phyloP scores from a whole-genome alignment of 2,329 filamentous ascomycete species.

The Xylaria sp. region DNA sequence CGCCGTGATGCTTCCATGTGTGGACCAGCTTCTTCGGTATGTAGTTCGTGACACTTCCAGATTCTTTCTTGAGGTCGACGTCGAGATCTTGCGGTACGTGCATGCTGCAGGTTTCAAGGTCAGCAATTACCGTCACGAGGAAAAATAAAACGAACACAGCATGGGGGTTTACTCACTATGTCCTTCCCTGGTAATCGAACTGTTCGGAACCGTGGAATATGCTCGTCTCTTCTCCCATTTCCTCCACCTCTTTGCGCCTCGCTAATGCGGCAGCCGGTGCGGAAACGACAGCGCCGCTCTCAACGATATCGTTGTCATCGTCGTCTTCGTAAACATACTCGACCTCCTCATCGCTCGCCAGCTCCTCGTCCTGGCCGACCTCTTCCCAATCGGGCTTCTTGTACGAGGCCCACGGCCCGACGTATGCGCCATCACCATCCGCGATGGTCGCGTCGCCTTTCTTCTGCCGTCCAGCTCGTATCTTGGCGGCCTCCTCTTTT shows the following conservation, averaged over 20 bases:
- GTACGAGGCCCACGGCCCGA: constrained; percentile 95
- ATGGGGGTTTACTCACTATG: constrained; percentile 64
- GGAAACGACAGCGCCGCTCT: constrained; percentile 69
- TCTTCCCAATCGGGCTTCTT: constrained; percentile 77
- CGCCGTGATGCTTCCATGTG: constrained; percentile 84
- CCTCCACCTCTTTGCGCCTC: constrained; percentile 67
- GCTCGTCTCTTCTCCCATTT: constrained; percentile 78
- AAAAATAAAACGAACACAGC: neutral
- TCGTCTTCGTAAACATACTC: constrained; percentile 82
- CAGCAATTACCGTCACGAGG: neutral
- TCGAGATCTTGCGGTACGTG: constrained; percentile 93
- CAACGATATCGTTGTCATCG: constrained; percentile 68
- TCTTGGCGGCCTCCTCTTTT: constrained; percentile 76
- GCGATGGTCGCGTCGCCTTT: constrained; percentile 87
- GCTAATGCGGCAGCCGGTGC: constrained; percentile 65
- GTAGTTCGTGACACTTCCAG: constrained; percentile 84
- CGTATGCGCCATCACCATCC: constrained; percentile 87
- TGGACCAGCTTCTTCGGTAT: constrained; percentile 95
- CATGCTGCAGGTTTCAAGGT: constrained; percentile 63
- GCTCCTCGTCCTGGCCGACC: constrained; percentile 76
- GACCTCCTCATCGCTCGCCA: constrained; percentile 82
- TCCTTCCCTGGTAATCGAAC: constrained; percentile 93
- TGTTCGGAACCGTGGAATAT: constrained; percentile 85
- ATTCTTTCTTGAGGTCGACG: constrained; percentile 83
- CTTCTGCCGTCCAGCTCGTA: constrained; percentile 80